These are phyloP conservation scores for Aspergillus ibericus DNA, from an alignment of 2,329 filamentous ascomycete genomes.

Conservation along the genomic window DNA sequence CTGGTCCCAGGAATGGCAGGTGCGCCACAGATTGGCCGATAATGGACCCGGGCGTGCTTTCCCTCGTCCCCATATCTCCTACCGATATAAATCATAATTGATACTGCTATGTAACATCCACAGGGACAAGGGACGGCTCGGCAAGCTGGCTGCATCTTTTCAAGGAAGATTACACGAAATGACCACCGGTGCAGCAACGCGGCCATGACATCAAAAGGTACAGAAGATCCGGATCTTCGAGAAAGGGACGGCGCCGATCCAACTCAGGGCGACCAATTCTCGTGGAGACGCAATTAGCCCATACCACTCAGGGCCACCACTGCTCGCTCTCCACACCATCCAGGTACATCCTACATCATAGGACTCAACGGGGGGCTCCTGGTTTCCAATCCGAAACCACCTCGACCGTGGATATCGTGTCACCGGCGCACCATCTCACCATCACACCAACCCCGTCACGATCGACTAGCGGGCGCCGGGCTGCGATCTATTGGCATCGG, in stretches of 20 bases:
- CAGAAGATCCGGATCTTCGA: not conserved
- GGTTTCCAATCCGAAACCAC: not conserved
- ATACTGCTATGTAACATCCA: no score
- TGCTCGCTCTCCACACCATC: not conserved
- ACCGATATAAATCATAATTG: no score
- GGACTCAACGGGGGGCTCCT: no score
- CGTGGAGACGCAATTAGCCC: not conserved
- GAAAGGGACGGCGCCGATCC: not conserved
- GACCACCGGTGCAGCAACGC: not conserved
- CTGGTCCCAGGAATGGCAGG: no score
- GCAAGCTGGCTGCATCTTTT: no score
- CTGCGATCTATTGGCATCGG: conserved; percentile 15
- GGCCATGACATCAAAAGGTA: not conserved
- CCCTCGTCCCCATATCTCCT: no score
- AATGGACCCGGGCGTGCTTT: not conserved
- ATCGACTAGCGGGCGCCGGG: conserved; percentile 11
- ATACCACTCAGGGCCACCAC: no score
- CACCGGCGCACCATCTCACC: not conserved
- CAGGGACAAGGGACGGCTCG: no score
- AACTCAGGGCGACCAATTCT: not conserved
- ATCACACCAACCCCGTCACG: no score
- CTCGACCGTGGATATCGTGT: not conserved
- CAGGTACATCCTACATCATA: not conserved
- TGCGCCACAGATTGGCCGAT: no score
- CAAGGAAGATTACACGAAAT: not conserved